These are phyloP conservation scores for Pharnaceum exiguum DNA, from an alignment of 148 eudicot species.

Conservation along the genomic window DNA sequence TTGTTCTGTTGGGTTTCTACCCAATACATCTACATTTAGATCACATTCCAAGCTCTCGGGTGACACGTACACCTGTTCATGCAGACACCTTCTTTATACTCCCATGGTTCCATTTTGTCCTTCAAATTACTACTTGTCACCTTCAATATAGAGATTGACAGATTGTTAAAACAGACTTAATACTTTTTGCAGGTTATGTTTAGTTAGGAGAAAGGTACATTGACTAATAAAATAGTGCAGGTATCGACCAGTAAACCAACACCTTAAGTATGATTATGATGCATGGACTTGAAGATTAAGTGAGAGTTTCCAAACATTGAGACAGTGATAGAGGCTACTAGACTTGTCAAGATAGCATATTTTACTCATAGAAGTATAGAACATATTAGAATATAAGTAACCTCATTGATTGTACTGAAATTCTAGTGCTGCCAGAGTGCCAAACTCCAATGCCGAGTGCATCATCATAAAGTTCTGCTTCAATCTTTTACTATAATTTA, in stretches of 20 bases:
- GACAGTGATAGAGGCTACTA: neutral
- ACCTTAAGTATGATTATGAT: neutral
- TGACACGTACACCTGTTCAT: neutral
- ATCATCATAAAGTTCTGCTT: neutral
- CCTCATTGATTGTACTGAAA: neutral
- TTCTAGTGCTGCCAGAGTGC: neutral
- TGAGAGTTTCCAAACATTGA: neutral
- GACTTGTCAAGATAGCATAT: too few relatives aligned
- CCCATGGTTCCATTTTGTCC: too few relatives aligned
- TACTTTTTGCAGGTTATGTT: neutral
- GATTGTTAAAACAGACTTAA: too few relatives aligned
- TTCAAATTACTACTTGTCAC: too few relatives aligned
- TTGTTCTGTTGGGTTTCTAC: slow-evolving; percentile 50
- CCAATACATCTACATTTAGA: slow-evolving; percentile 23
- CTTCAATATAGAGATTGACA: too few relatives aligned
- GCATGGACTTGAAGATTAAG: neutral
- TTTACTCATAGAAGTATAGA: neutral
- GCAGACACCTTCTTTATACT: neutral
- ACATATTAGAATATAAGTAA: neutral
- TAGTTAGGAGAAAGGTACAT: neutral
- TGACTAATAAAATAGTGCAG: neutral
- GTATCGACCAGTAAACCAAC: neutral
- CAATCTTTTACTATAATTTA: neutral
- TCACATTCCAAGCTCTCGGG: neutral
- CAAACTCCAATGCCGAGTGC: too few relatives aligned